Percentiles rank a stretch among this genome's conserved stretches.
These are phyloP conservation scores for Cryptococcus deneoformans DNA, from an alignment of 1,284 basidiomycete genomes.

Conservation along the genomic window DNA sequence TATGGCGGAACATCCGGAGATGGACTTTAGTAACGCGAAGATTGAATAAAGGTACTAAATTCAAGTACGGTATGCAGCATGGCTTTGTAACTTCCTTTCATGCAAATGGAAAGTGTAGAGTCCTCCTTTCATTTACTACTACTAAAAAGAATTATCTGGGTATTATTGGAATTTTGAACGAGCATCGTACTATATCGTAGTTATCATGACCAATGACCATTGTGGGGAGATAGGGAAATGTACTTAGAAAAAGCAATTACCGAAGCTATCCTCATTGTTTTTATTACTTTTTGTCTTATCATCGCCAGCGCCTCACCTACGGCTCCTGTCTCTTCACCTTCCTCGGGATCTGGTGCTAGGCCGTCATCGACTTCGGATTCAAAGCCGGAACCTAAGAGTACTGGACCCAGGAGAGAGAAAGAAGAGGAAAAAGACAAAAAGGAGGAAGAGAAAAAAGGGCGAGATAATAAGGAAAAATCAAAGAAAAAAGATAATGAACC, in stretches of 20 bases:
- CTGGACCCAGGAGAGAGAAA: neutral
- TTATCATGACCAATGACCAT: neutral
- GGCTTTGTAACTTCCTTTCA: too few relatives aligned
- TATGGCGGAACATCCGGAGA: conserved; percentile 83
- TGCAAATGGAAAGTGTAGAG: too few relatives aligned
- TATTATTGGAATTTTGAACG: conserved; percentile 1
- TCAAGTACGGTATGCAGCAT: too few relatives aligned
- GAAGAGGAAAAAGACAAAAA: neutral
- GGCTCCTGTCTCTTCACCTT: neutral
- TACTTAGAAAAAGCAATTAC: conserved; percentile 12
- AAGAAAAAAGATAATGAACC: neutral
- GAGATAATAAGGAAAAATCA: neutral
- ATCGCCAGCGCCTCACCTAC: neutral
- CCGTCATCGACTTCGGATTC: neutral
- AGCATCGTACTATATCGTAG: neutral
- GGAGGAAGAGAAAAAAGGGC: neutral
- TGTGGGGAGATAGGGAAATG: neutral
- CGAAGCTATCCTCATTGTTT: conserved; percentile 12
- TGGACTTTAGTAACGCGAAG: conserved; percentile 76
- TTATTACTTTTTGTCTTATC: conserved; percentile 6
- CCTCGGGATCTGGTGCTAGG: neutral
- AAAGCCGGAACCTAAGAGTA: neutral
- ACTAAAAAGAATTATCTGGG: too few relatives aligned
- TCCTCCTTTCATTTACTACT: too few relatives aligned
- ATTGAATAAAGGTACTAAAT: conserved; percentile 1